A percentile compares a stretch with the other conserved stretches of the same genome.
phyloP scores from a whole-genome alignment of 1,139 yeast genomes.

The Yamadazyma pseudoaaseri region DNA sequence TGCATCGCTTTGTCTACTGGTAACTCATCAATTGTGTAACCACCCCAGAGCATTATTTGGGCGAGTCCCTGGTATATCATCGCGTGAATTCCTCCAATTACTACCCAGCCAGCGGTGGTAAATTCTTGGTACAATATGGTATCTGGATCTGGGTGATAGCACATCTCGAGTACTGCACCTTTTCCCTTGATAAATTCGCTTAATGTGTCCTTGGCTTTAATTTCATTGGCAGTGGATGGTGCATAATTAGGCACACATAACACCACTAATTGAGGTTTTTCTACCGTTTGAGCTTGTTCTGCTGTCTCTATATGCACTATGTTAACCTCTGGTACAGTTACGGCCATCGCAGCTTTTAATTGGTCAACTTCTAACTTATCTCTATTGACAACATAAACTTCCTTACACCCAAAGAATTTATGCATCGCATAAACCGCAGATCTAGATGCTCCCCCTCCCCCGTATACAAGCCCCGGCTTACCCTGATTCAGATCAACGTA shows the following conservation, averaged over 20 bases:
- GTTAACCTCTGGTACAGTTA: conserved; percentile 20
- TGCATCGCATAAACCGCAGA: conserved; percentile 29
- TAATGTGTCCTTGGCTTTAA: conserved; percentile 21
- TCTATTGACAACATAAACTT: conserved; percentile 26
- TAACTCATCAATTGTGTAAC: conserved; percentile 27
- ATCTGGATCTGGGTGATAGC: conserved; percentile 25
- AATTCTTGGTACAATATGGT: conserved; percentile 24
- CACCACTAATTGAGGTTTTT: conserved; percentile 20
- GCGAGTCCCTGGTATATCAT: conserved; percentile 31
- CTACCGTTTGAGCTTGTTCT: conserved; percentile 17
- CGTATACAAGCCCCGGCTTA: conserved; percentile 27
- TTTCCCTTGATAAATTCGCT: conserved; percentile 20
- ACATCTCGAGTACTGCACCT: conserved; percentile 32
- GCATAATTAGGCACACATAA: conserved; percentile 27
- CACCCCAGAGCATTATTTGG: conserved; percentile 29
- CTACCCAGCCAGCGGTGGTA: conserved; percentile 21
- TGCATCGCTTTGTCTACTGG: conserved; percentile 19
- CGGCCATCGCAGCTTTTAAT: conserved; percentile 17
- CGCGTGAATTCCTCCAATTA: conserved; percentile 26
- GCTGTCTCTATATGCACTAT: conserved; percentile 21
- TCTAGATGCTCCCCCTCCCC: conserved; percentile 34
- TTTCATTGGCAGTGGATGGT: conserved; percentile 21
- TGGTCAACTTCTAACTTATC: conserved; percentile 21
- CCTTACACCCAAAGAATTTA: conserved; percentile 21
- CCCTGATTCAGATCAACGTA: conserved; percentile 8